Evolutionary conservation across 345 rosid species (phyloP), one percentile per base, ranked within the genome.

Genomic region (Pugionium cornutum): DNA sequence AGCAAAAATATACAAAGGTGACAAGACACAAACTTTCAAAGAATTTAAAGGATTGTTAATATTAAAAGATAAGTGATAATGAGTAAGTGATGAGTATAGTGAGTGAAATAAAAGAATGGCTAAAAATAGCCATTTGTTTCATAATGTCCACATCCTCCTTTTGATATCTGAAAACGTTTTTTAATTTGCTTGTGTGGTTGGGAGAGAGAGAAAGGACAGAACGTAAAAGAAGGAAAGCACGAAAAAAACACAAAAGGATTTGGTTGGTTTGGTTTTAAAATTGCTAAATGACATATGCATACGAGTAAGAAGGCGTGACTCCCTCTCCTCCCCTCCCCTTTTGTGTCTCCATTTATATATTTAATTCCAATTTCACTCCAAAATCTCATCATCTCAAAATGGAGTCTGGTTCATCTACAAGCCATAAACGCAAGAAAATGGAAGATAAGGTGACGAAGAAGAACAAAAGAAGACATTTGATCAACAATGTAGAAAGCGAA

Each of bases 231-330:
- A 58, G 70, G 76, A 66, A 44, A 34, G 32, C 71, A 72, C 62
- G 71, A 72, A 50, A 72, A 65, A 41, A 50, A 58, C 60, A 65
- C 76, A 62, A 71, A 55, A 48, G 45, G 45, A 50, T 72, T 49
- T 49, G 65, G 52, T 57, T 72, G 64, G 44, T 71, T 64, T 55
- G 59, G 52, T 64, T 64, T 57, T 32, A 47, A 33, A 10, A 72
- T 65, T 51, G 71, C 66, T 31, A 65, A 72, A 65, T 50, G 61
- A 42, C 66, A 72, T 41, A 72, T 29, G 41, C 33, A 29, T 41
- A 58, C 76, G 76, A 43, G 70, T 72, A 65, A 51, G 55, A 72
- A 65, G 71, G 66, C 76, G 76, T 72, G 71, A 66, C 76, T 50
- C 55, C 66, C 76, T 70, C 75, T 54, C 69, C 31, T 62, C 75